phyloP scores from a whole-genome alignment of 495 filamentous ascomycete species.

The Rhizodiscina lignyota region DNA sequence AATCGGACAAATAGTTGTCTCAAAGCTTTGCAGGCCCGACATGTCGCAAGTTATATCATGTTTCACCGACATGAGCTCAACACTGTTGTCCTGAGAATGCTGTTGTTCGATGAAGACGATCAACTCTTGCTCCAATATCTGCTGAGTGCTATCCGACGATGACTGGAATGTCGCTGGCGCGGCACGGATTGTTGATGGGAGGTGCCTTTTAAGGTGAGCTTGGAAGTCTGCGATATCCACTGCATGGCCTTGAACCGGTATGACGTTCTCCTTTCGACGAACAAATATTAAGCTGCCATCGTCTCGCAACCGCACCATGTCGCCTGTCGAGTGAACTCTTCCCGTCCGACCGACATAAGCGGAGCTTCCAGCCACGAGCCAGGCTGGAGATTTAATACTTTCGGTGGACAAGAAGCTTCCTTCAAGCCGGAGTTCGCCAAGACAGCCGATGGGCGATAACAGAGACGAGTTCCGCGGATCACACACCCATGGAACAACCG shows the following conservation, averaged over 20 bases:
- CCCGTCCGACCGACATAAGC: background rate
- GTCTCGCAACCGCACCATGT: background rate
- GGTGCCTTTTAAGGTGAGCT: background rate
- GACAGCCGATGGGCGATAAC: background rate
- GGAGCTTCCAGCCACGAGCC: background rate
- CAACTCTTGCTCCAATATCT: too few relatives aligned
- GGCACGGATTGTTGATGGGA: too few relatives aligned
- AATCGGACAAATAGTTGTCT: background rate
- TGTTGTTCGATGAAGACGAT: too few relatives aligned
- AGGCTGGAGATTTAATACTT: background rate
- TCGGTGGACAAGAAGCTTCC: background rate
- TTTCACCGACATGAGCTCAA: too few relatives aligned
- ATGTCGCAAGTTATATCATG: too few relatives aligned
- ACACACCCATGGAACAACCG: background rate
- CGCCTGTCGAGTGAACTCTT: background rate
- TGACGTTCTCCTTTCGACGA: background rate
- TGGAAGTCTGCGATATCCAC: background rate
- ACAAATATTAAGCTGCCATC: background rate
- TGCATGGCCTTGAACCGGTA: background rate
- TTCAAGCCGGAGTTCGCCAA: constrained; percentile 1
- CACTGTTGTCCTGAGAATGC: too few relatives aligned
- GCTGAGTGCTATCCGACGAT: too few relatives aligned
- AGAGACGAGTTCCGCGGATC: background rate
- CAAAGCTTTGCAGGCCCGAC: background rate
- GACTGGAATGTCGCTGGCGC: too few relatives aligned